A percentile compares a stretch with the other conserved stretches of the same genome.
phyloP scores from a whole-genome alignment of 2,329 filamentous ascomycete species.

The Colletotrichum simmondsii region DNA sequence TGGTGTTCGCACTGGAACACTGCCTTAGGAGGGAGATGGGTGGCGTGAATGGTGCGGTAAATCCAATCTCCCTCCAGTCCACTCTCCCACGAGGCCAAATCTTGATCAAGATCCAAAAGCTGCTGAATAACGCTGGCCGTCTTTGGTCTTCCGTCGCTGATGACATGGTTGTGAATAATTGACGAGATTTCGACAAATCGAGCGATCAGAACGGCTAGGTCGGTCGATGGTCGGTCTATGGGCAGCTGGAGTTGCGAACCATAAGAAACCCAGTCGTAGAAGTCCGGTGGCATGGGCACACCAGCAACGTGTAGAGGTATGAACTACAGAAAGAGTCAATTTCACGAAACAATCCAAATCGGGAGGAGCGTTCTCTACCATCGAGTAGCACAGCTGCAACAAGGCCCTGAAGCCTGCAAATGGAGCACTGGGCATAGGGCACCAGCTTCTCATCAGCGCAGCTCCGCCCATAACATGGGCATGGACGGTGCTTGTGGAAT shows the following conservation, averaged over 20 bases:
- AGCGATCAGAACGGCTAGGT: constrained; percentile 53
- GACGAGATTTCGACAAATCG: constrained; percentile 53
- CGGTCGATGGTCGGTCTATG: constrained; percentile 50
- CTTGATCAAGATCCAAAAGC: constrained; percentile 51
- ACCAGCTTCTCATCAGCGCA: constrained; percentile 63
- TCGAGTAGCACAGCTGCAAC: constrained; percentile 66
- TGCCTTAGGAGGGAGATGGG: constrained; percentile 49
- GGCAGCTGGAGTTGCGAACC: constrained; percentile 47
- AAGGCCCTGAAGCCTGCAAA: constrained; percentile 62
- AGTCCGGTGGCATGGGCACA: constrained; percentile 50
- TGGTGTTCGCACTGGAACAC: constrained; percentile 66
- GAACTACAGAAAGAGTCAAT: constrained; percentile 47
- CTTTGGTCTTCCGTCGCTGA: constrained; percentile 50
- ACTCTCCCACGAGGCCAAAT: constrained; percentile 52
- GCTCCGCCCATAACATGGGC: constrained; percentile 70
- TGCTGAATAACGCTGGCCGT: constrained; percentile 50
- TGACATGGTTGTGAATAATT: constrained; percentile 44
- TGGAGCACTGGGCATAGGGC: constrained; percentile 50
- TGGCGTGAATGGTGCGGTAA: constrained; percentile 45
- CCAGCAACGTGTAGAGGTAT: constrained; percentile 55
- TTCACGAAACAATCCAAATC: not conserved
- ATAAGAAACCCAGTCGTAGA: constrained; percentile 56
- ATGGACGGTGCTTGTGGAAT: constrained; percentile 61
- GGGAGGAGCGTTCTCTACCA: constrained; percentile 51
- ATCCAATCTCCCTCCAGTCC: constrained; percentile 48